phyloP scores from a whole-genome alignment of 108 stramenopile species.

The Asterionellopsis glacialis region DNA sequence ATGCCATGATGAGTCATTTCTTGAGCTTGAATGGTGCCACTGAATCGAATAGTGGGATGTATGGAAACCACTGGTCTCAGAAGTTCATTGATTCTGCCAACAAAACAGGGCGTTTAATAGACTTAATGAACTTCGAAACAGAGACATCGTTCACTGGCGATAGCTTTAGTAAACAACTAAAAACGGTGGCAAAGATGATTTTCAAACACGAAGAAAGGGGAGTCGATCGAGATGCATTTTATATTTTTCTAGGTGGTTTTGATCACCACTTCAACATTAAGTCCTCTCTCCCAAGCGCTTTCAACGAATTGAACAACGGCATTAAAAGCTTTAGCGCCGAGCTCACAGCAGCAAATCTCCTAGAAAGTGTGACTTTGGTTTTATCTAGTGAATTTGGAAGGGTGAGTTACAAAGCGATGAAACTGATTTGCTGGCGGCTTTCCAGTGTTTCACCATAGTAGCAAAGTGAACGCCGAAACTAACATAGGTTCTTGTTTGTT shows the following conservation, averaged over 20 bases:
- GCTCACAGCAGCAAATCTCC: neutral
- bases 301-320: neutral
- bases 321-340: neutral
- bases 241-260: slow-evolving; percentile 43
- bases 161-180: neutral
- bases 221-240: slow-evolving; percentile 63
- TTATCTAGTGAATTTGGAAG: neutral
- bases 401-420: too few relatives aligned
- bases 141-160: neutral
- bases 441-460: too few relatives aligned
- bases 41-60: slow-evolving; percentile 18
- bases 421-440: too few relatives aligned
- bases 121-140: neutral
- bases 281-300: slow-evolving; percentile 2
- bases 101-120: slow-evolving; percentile 19
- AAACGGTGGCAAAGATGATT: slow-evolving; percentile 42
- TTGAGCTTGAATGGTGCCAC: slow-evolving; percentile 5
- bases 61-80: slow-evolving; percentile 35
- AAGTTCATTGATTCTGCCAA: slow-evolving; percentile 25
- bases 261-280: slow-evolving; percentile 52
- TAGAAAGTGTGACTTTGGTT: neutral
- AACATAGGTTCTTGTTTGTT: too few relatives aligned
- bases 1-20: neutral
- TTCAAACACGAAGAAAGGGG: slow-evolving; percentile 21
- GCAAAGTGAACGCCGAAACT: too few relatives aligned